Evolutionary conservation across 495 filamentous ascomycete genomes (phyloP).

Genomic region (Hypoxylon crocopeplum): DNA sequence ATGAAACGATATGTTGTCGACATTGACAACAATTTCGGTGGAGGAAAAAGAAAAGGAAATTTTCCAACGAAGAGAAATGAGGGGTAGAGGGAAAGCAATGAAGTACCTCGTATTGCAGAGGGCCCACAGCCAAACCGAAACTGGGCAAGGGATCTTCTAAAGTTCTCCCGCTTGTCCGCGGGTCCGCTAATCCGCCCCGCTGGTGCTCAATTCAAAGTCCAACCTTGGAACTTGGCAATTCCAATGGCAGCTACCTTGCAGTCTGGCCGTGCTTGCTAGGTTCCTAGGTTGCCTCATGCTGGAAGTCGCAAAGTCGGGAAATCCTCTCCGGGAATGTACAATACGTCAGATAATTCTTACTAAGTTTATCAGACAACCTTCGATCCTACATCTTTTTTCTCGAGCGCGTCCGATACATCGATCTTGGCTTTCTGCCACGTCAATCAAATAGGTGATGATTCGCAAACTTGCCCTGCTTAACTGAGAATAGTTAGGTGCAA

Average conservation of each 20-base stretch:
- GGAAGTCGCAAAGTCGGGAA: neutral
- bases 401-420: conserved; percentile 7
- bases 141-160: conserved; percentile 7
- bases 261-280: too few relatives aligned
- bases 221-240: conserved; percentile 1
- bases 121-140: neutral
- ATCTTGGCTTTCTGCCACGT: neutral
- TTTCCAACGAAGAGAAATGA: too few relatives aligned
- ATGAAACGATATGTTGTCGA: too few relatives aligned
- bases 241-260: too few relatives aligned
- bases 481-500: conserved; percentile 18
- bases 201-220: conserved; percentile 7
- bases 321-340: neutral
- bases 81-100: too few relatives aligned
- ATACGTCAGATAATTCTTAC: too few relatives aligned
- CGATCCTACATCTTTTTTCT: too few relatives aligned
- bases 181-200: conserved; percentile 32
- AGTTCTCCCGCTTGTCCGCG: conserved; percentile 18
- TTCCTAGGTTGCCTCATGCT: conserved; percentile 3
- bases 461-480: conserved; percentile 2
- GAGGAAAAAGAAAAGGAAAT: too few relatives aligned
- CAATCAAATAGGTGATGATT: neutral
- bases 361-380: neutral
- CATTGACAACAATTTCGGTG: too few relatives aligned
- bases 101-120: too few relatives aligned